Base-by-base conservation (phyloP, 768 basidiomycete genomes). In the Lyophyllum atratum region DNA sequence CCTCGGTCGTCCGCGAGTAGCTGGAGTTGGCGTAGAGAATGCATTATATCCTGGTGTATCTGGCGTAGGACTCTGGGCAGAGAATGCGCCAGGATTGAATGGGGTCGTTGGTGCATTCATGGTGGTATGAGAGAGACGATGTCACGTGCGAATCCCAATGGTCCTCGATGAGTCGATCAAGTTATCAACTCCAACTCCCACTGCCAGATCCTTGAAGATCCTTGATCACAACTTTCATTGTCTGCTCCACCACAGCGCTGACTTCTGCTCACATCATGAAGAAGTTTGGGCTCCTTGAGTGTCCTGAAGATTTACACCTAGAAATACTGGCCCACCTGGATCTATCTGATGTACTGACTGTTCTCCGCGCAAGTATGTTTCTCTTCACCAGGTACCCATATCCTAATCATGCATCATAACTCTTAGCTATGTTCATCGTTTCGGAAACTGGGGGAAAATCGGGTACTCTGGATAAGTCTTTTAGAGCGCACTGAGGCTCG, bases 1-100 rank as follows among this genome's bases (percentile, higher is more conserved):
- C 56, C 74, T 58, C 21, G 70, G 70, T 28, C 75, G 67, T 26
- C 75, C 74, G 9, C 75, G 71, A 25, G 50, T 31, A 28, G 45
- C 29, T 25, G 61, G 55, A 14, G 65, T 54, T 14, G 59, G 53
- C 3, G 60, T 55, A 11, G 54, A 39, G 9, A 42, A 8, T 5
- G 33, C 49, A 49, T 21, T 50, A 28, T 49, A 53, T 25, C 37
- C 48, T 2, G 49, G 44, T 14, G 56, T 58, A 19, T 40, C 11
- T 6, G 51, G 31, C 5, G 34, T 12, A 17, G 52, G 39, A 12
- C 19, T 40, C 24, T 37, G 34, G 11, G n/a, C 31, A 46, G 47
- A 44, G 7, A 46, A 14, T 1, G 39, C 33, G 1, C n/a, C 26
- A 24, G 52, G 15, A 22, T 31, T 43, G 24, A 50, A 52, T 21